Evolutionary conservation across 2,329 filamentous ascomycete genomes (phyloP), one percentile per base, ranked within the genome.

Genomic region (Aureobasidium sp.): DNA sequence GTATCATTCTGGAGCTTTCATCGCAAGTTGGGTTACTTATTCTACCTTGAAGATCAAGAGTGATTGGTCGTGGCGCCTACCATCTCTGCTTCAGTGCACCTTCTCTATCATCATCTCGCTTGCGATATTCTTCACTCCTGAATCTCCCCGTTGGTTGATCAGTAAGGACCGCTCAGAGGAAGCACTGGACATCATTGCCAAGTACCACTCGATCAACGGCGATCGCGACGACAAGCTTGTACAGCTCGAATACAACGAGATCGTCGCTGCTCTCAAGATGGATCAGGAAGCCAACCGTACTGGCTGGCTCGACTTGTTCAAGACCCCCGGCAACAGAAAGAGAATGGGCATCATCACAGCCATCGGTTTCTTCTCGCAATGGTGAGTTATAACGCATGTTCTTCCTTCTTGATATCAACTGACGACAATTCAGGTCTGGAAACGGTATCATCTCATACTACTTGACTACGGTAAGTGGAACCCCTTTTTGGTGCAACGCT

Each of bases 121-220:
- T 14, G 66, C 83, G 2, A 77, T 82, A 41, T 75, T 80, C 66
- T 60, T 70, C 42, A 67, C 77, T 4, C 83, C 83, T 0, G 83
- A 86, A 65, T 82, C 81, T 0, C 84, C 84, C 1, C 75, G 83
- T 63, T 86, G 82, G 83, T 73, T 85, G 13, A 78, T 84, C 34
- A 75, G 77, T 51, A 77, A 82, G 36, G 80, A 82, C 49, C 78
- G 80, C n/a, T 72, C 77, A 10, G 82, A 85, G 21, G 79, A 86
- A 66, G 84, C 82, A 1, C 75, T 81, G 48, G 73, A 76, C 1
- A 77, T 85, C n/a, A 75, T 88, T 61, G 78, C 81, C 7, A 81
- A 81, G 64, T 83, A 85, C 65, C 84, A 84, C 66, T 76, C 80
- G 2, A 74, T 73, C 8, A 77, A 83, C 61, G 78, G 77, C 2